Evolutionary conservation across 257 asterid species (phyloP), one percentile per base, ranked within the genome.

Genomic region (Primulina huaijiensis): DNA sequence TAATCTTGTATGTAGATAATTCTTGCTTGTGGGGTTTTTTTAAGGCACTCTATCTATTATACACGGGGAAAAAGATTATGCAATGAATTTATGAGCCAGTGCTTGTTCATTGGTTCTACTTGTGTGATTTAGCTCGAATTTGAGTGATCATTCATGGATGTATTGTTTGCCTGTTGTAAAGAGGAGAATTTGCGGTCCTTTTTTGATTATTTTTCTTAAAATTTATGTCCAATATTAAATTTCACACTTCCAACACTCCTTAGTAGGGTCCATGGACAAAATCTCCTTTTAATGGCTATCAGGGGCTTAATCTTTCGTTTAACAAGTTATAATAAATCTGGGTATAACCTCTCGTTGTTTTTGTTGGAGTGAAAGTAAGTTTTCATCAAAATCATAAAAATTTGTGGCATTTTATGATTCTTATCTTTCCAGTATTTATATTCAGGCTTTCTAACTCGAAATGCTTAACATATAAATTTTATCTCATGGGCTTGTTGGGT

Each of bases 91-190:
- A 55, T 64, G 63, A 53, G 27, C n/a, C 5, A 58, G 43, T 53
- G 77, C 76, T 53, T 70, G 19, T 71, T 40, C 25, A 27, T 60
- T 74, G 71, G 62, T 40, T 55, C 19, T 31, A 63, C 69, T 10
- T 38, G 64, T 35, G n/a, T 60, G 37, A 38, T 23, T 57, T 58
- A 27, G 70, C 56, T 63, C 35, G 20, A 59, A 14, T 37, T 27
- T 63, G 60, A 33, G 11, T 20, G 31, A 31, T 57, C 20, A 43
- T 52, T 37, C 23, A 60, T 37, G 62, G 62, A 25, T 35, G 12
- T 59, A 11, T 34, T 67, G 14, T 67, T 61, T 74, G 58, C 34
- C 37, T 16, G 25, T 34, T 9, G 35, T 11, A 64, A 43, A n/a
- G 68, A 50, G 38, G 75, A 68, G 57, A 16, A 50, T 50, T 70